Conservation (phyloP, 257 asterid species). For the Nicotiana obtusifolia region DNA sequence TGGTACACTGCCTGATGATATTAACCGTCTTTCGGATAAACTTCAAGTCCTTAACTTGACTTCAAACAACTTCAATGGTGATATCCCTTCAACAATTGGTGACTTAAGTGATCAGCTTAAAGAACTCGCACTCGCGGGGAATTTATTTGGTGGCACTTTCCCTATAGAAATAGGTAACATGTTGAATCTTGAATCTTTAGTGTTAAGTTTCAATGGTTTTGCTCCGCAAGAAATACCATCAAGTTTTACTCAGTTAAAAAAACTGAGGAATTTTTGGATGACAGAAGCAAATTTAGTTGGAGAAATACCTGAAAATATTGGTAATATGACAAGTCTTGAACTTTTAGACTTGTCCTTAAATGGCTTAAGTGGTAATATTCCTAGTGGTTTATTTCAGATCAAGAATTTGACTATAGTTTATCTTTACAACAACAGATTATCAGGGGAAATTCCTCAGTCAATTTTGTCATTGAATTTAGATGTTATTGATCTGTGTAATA, state of each 20-base stretch:
- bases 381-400: conserved; percentile 48
- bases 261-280: conserved; percentile 50
- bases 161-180: conserved; percentile 58
- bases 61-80: conserved; percentile 51
- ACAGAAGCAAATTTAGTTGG: conserved; percentile 38
- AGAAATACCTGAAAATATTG: conserved; percentile 56
- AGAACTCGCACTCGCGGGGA: conserved; percentile 22
- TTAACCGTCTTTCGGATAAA: conserved; percentile 36
- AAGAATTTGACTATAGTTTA: conserved; percentile 29
- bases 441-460: conserved; percentile 54
- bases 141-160: conserved; percentile 46
- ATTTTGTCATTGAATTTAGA: conserved; percentile 37
- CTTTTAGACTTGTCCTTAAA: conserved; percentile 48
- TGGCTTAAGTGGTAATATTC: conserved; percentile 51
- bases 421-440: conserved; percentile 44
- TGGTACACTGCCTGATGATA: conserved; percentile 50
- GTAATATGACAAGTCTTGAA: conserved; percentile 54
- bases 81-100: conserved; percentile 59
- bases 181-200: conserved; percentile 45
- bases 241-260: conserved; percentile 47
- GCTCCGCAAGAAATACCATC: conserved; percentile 55
- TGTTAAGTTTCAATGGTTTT: conserved; percentile 32
- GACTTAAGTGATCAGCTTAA: conserved; percentile 29
- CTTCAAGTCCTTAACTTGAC: conserved; percentile 37
- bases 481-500: conserved; percentile 50